Percentiles rank a stretch among this genome's conserved stretches.
Conservation (phyloP, 768 basidiomycete genomes). For the Mycena belliarum region DNA sequence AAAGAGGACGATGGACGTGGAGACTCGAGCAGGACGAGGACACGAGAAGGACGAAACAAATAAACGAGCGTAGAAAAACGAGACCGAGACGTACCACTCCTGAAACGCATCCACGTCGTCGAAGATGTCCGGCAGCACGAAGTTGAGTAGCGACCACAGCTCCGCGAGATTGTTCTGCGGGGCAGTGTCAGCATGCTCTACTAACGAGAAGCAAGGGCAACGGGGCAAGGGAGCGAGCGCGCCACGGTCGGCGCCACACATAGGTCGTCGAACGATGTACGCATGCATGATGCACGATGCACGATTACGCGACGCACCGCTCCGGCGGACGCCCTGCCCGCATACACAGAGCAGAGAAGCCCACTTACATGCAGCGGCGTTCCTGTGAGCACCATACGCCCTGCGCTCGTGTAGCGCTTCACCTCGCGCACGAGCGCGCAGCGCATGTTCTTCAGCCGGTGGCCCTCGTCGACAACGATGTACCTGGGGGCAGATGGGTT, state of each 20-base stretch:
- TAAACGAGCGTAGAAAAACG: background rate
- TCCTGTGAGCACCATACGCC: constrained; percentile 92
- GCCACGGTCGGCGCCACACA: too few relatives aligned
- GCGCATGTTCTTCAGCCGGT: constrained; percentile 92
- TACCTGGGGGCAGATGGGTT: constrained; percentile 57
- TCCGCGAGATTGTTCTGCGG: constrained; percentile 95
- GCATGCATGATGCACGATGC: background rate
- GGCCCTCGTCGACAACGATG: constrained; percentile 96
- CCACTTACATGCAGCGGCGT: constrained; percentile 87
- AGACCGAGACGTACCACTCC: constrained; percentile 59
- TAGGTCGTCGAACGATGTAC: too few relatives aligned
- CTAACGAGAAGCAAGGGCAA: too few relatives aligned
- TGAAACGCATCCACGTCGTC: constrained; percentile 88
- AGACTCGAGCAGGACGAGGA: too few relatives aligned
- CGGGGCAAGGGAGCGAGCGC: background rate
- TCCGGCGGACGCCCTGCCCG: too few relatives aligned
- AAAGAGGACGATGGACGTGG: too few relatives aligned
- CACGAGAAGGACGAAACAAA: too few relatives aligned
- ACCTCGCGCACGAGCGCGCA: constrained; percentile 90
- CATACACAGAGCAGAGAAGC: background rate
- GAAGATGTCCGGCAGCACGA: constrained; percentile 93
- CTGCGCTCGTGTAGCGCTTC: constrained; percentile 80
- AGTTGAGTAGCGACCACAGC: constrained; percentile 93
- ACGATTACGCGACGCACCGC: too few relatives aligned
- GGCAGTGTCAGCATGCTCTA: background rate